Conservation (phyloP, 1,284 basidiomycete genomes). For the Cutaneotrichosporon dermatis region DNA sequence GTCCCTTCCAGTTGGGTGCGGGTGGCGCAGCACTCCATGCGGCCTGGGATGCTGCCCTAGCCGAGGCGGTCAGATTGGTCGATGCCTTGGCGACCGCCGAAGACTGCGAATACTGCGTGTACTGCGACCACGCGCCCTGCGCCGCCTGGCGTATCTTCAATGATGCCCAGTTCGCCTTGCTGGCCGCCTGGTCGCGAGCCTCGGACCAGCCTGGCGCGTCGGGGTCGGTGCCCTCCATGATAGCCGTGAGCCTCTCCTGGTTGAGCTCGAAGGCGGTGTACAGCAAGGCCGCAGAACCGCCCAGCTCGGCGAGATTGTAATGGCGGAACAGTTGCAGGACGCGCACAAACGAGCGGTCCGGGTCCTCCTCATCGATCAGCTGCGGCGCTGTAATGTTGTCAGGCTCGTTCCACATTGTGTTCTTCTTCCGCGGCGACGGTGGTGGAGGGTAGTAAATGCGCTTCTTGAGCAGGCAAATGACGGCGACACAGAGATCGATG, state of each 20-base stretch:
- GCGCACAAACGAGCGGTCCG: conserved; percentile 28
- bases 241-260: conserved; percentile 26
- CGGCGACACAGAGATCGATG: conserved; percentile 39
- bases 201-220: conserved; percentile 21
- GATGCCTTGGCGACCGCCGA: conserved; percentile 23
- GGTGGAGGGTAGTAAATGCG: conserved; percentile 14
- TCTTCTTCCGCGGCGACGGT: conserved; percentile 4
- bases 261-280: conserved; percentile 32
- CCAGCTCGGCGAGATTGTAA: conserved; percentile 32
- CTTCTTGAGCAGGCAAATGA: conserved; percentile 37
- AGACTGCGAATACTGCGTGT: conserved; percentile 16
- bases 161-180: conserved; percentile 12
- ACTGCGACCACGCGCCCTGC: conserved; percentile 14
- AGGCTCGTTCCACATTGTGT: conserved; percentile 13
- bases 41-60: conserved; percentile 25
- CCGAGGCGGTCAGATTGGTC: conserved; percentile 22
- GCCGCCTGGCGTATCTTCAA: conserved; percentile 12
- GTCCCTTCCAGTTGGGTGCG: conserved; percentile 16
- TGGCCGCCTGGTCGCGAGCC: conserved; percentile 6
- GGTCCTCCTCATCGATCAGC: conserved; percentile 18
- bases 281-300: conserved; percentile 27
- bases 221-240: conserved; percentile 25
- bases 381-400: conserved; percentile 3
- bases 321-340: conserved; percentile 27
- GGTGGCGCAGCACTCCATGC: conserved; percentile 15